Conservation (phyloP, 2,329 filamentous ascomycete genomes). For the Diplodia sapinea region DNA sequence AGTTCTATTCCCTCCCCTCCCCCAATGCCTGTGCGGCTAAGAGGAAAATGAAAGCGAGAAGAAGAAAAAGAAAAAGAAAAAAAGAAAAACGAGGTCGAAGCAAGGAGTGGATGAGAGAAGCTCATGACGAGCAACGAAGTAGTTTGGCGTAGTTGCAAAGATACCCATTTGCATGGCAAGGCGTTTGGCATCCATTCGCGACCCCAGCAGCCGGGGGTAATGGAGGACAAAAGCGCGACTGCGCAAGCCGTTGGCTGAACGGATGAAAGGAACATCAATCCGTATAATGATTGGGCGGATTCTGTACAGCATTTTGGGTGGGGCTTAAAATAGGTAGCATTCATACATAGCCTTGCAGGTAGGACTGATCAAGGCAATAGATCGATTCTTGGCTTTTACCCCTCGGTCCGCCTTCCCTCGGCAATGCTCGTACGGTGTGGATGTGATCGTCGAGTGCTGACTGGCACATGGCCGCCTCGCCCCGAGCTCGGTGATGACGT, state of each 20-base stretch:
- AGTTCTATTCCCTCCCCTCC: neutral
- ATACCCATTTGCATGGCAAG: conserved; percentile 29
- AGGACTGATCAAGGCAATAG: conserved; percentile 29
- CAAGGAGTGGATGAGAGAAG: conserved; percentile 4
- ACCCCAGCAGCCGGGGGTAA: conserved; percentile 20
- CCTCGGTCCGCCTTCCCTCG: neutral
- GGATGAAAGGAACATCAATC: conserved; percentile 3
- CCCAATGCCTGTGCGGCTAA: neutral
- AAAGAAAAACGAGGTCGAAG: conserved; percentile 1
- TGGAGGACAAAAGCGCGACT: conserved; percentile 19
- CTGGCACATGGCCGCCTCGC: neutral
- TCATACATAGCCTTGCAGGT: conserved; percentile 26
- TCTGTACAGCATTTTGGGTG: conserved; percentile 9
- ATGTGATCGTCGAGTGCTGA: neutral
- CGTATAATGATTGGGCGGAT: conserved; percentile 24
- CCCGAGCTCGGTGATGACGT: conserved; percentile 12
- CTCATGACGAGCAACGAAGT: neutral
- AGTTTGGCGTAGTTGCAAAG: conserved; percentile 29
- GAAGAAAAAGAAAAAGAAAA: conserved; percentile 2
- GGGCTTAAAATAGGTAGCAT: conserved; percentile 25
- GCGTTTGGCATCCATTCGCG: conserved; percentile 27
- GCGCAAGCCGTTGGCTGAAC: conserved; percentile 12
- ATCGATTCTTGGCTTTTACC: neutral
- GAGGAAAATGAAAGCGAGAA: neutral
- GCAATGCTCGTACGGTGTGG: conserved; percentile 1